These are phyloP conservation scores for Fraxinus ornus DNA, from an alignment of 305 asterid genomes.

Conservation along the genomic window DNA sequence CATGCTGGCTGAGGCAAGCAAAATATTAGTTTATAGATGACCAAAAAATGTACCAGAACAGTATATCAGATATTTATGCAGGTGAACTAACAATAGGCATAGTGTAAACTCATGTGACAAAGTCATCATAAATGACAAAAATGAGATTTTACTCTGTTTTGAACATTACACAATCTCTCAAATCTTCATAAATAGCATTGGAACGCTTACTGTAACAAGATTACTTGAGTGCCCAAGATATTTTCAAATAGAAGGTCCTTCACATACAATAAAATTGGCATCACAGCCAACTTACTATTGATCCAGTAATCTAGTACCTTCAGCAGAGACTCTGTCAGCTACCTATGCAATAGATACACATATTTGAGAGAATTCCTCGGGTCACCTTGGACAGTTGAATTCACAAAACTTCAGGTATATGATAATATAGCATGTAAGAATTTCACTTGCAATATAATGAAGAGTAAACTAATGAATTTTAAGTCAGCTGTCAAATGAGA, in stretches of 20 bases:
- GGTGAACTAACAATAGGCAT: neutral
- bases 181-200: neutral
- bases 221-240: constrained; percentile 79
- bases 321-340: constrained; percentile 56
- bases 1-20: constrained; percentile 65
- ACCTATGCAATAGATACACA: constrained; percentile 43
- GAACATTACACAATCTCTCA: neutral
- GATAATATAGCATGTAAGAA: constrained; percentile 1
- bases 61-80: neutral
- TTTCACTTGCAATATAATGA: neutral
- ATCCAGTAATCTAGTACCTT: constrained; percentile 62
- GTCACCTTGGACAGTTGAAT: neutral
- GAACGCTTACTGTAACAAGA: constrained; percentile 70
- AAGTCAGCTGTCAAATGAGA: neutral
- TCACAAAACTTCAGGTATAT: constrained; percentile 10
- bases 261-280: constrained; percentile 80
- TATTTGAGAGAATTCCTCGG: constrained; percentile 12
- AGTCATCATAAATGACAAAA: neutral
- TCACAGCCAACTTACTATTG: constrained; percentile 79
- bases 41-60: neutral
- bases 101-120: neutral
- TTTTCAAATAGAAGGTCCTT: constrained; percentile 65
- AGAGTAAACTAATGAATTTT: neutral
- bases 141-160: neutral
- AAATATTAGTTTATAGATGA: constrained; percentile 6